A percentile compares a stretch with the other conserved stretches of the same genome.
Evolutionary conservation across 2,329 filamentous ascomycete genomes (phyloP).

Genomic region (Sporothrix dimorphospora): DNA sequence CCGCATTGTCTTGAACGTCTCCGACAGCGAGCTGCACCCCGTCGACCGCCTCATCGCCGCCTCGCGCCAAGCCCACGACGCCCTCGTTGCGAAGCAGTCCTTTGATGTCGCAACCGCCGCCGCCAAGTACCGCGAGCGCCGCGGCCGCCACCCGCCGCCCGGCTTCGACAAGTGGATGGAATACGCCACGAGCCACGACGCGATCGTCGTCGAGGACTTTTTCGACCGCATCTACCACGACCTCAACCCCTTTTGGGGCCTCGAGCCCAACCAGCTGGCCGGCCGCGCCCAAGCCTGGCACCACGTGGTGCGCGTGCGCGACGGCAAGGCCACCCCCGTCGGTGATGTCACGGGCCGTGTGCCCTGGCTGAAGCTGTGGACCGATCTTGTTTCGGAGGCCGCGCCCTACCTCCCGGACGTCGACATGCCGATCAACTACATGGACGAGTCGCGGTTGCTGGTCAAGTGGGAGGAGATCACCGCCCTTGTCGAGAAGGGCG

Average conservation of each 20-base stretch:
- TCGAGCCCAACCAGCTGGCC: constrained; percentile 45
- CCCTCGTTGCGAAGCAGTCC: constrained; percentile 47
- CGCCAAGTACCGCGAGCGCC: constrained; percentile 48
- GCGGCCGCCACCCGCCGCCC: constrained; percentile 55
- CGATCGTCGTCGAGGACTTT: constrained; percentile 52
- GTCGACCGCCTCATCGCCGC: constrained; percentile 50
- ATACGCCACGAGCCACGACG: constrained; percentile 48
- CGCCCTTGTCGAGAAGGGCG: constrained; percentile 53
- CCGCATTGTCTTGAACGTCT: constrained; percentile 9
- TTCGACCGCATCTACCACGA: constrained; percentile 60
- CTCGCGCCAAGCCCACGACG: constrained; percentile 46
- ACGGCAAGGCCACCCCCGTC: constrained; percentile 46
- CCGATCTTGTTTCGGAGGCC: constrained; percentile 54
- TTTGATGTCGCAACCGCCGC: constrained; percentile 50
- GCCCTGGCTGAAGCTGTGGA: constrained; percentile 54
- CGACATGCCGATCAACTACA: constrained; percentile 67
- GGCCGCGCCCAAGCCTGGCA: constrained; percentile 48
- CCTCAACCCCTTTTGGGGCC: constrained; percentile 57
- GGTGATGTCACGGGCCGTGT: constrained; percentile 48
- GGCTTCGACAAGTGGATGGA: constrained; percentile 54
- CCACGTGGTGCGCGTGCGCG: constrained; percentile 53
- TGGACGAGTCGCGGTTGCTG: constrained; percentile 66
- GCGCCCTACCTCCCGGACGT: constrained; percentile 62
- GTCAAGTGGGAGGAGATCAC: constrained; percentile 62
- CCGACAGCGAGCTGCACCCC: constrained; percentile 42